Evolutionary conservation across 2,329 filamentous ascomycete genomes (phyloP), one percentile per base, ranked within the genome.

Genomic region (Proliferodiscus dingleyae): DNA sequence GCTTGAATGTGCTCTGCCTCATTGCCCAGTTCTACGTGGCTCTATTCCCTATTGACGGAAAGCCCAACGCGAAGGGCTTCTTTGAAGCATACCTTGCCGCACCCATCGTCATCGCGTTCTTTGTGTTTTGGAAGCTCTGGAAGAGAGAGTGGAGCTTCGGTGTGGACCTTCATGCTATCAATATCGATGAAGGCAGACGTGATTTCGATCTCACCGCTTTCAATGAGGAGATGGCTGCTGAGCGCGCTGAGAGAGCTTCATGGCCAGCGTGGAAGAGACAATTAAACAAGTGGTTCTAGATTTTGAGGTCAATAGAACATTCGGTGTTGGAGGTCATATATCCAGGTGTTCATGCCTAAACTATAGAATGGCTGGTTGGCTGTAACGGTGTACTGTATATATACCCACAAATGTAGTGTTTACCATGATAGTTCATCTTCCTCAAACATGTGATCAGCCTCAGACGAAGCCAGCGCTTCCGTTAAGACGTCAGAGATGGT

Each of bases 1-100:
- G 68, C 39, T 74, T 91, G 58, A 86, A 87, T 66, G 56, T 72
- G 16, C 62, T 90, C 7, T 81, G 86, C 44, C 70, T 91, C 33
- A 69, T 87, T 29, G 85, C 84, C 18, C 61, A 64, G 42, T 64
- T 64, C 47, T 69, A 69, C 47, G 59, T 69, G 2, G 66, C 69
- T 1, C 56, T 71, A 3, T 68, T 67, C 19, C 80, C 82, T 2
- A 69, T 82, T 38, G 76, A 71, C 1, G 58, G 57, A 19, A 47
- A 39, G 9, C 71, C 70, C 11, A 49, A 67, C 22, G 69, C 74
- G 1, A n/a, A 52, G 34, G 51, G 39, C 11, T 60, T 61, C 51
- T 62, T 61, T 46, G 59, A 71, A 38, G 55, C 60, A 3, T 83
- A 80, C 59, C 69, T 83, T 10, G 78, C 78, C 7, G 69, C 71